Evolutionary conservation across 495 filamentous ascomycete genomes (phyloP).

Genomic region (Haplographium delicatum): DNA sequence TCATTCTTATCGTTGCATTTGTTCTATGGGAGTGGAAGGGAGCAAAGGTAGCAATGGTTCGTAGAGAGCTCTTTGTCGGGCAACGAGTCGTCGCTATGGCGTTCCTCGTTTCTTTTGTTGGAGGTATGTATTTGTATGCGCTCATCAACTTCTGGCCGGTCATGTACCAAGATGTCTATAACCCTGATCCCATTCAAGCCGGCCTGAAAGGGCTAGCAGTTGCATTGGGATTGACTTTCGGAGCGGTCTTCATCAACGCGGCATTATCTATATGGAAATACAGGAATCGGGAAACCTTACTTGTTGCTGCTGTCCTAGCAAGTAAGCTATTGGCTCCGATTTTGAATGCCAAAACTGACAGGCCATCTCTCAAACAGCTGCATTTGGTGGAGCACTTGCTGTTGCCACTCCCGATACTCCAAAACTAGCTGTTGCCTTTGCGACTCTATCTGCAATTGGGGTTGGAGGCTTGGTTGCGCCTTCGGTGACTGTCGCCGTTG

Average conservation of each 20-base stretch:
- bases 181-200: constrained; percentile 26
- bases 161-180: constrained; percentile 29
- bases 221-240: constrained; percentile 26
- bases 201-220: constrained; percentile 26
- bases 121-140: constrained; percentile 29
- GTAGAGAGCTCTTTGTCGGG: constrained; percentile 20
- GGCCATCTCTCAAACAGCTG: constrained; percentile 1
- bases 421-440: constrained; percentile 19
- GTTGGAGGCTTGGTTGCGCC: constrained; percentile 31
- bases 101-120: constrained; percentile 30
- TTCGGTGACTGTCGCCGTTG: constrained; percentile 25
- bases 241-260: constrained; percentile 24
- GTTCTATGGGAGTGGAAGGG: constrained; percentile 27
- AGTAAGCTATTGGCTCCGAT: constrained; percentile 10
- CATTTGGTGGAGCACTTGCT: constrained; percentile 26
- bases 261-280: constrained; percentile 23
- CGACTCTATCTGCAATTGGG: constrained; percentile 27
- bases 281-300: constrained; percentile 21
- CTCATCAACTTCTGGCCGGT: constrained; percentile 33
- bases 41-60: constrained; percentile 29
- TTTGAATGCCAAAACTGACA: too few relatives aligned
- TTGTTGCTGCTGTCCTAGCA: constrained; percentile 20
- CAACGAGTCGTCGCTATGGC: constrained; percentile 22
- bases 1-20: constrained; percentile 25
- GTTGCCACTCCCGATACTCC: constrained; percentile 22